These are phyloP conservation scores for Cyamopsis tetragonoloba DNA, from an alignment of 306 rosid species.

Conservation along the genomic window DNA sequence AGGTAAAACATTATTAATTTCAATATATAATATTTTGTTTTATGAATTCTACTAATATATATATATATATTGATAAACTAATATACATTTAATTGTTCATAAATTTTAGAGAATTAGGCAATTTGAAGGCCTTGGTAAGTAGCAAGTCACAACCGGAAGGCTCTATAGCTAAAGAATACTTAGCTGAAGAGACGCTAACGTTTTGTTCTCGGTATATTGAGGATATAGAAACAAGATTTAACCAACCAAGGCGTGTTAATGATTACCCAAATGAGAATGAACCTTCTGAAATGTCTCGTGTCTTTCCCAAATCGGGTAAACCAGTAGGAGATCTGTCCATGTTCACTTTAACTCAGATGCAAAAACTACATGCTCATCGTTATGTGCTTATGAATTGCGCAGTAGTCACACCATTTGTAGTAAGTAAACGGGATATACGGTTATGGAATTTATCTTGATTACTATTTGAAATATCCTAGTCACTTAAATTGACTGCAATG, in stretches of 20 bases:
- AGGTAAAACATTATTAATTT: not conserved
- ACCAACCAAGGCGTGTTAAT: not conserved
- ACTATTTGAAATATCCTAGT: not conserved
- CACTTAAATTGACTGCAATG: not conserved
- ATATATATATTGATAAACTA: no score
- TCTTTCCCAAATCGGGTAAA: not conserved
- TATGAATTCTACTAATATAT: not conserved
- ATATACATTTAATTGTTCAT: not conserved
- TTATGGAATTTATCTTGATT: not conserved
- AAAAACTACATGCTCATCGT: not conserved
- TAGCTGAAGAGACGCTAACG: not conserved
- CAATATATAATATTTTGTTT: not conserved
- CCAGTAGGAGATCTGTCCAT: not conserved
- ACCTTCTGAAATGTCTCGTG: not conserved
- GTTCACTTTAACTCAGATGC: not conserved
- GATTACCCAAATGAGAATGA: not conserved
- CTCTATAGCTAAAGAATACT: not conserved
- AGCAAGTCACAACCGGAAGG: not conserved
- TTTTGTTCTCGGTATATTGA: not conserved
- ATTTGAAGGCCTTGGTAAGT: not conserved
- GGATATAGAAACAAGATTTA: not conserved
- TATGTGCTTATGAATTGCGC: not conserved
- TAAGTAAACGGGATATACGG: not conserved
- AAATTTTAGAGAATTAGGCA: not conserved
- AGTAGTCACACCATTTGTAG: not conserved